A percentile compares a stretch with the other conserved stretches of the same genome.
Evolutionary conservation across 805 yeast species (phyloP).

Genomic region (Kregervanrija fluxuum): DNA sequence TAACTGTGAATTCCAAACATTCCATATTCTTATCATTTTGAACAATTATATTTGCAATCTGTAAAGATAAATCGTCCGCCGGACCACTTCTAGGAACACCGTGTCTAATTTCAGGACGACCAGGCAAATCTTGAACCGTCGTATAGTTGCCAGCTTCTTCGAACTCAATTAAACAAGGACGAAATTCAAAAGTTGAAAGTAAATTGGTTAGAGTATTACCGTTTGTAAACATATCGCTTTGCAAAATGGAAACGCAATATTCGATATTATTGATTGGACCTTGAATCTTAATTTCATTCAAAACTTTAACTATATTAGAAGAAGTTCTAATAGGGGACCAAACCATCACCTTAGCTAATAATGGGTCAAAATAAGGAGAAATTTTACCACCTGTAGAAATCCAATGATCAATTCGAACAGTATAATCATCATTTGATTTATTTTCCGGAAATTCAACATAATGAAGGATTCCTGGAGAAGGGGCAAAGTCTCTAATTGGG

Average conservation of each 20-base stretch:
- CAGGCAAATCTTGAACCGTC: slow-evolving; percentile 43
- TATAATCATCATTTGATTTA: background rate
- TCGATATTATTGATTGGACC: slow-evolving; percentile 25
- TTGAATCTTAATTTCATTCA: slow-evolving; percentile 14
- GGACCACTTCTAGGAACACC: slow-evolving; percentile 26
- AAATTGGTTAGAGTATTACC: slow-evolving; percentile 20
- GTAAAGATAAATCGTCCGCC: slow-evolving; percentile 20
- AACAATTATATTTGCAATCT: slow-evolving; percentile 22
- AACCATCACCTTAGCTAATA: slow-evolving; percentile 24
- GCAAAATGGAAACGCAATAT: slow-evolving; percentile 16
- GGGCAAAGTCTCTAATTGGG: slow-evolving; percentile 21
- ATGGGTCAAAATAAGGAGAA: slow-evolving; percentile 27
- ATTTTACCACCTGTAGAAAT: slow-evolving; percentile 20
- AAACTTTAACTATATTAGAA: slow-evolving; percentile 15
- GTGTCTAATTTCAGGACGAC: slow-evolving; percentile 18
- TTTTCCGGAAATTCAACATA: slow-evolving; percentile 13
- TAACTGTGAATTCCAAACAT: slow-evolving; percentile 21
- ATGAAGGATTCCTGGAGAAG: slow-evolving; percentile 24
- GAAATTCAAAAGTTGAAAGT: slow-evolving; percentile 13
- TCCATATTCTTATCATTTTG: slow-evolving; percentile 17
- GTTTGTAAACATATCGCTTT: slow-evolving; percentile 7
- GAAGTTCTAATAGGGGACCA: slow-evolving; percentile 21
- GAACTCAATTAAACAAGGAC: slow-evolving; percentile 21
- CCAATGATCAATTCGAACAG: slow-evolving; percentile 23
- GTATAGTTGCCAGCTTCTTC: slow-evolving; percentile 41